Conservation (phyloP, 805 yeast species). For the Teunomyces panamensis region DNA sequence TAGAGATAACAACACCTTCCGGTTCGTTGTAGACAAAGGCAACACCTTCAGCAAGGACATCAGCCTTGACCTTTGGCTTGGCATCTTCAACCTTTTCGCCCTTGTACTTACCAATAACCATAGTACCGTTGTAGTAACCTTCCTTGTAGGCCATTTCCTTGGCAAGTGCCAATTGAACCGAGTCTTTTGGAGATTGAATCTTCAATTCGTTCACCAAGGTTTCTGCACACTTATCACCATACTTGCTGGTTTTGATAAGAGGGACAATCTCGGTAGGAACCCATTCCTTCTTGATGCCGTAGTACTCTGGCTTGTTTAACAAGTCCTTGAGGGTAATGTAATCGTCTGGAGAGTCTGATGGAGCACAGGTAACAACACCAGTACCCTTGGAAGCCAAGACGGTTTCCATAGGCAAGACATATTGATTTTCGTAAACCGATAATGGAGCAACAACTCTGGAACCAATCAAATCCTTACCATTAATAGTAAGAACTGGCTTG, state of each 20-base stretch:
- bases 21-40: conserved; percentile 96
- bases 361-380: conserved; percentile 98
- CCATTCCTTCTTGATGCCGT: conserved; percentile 84
- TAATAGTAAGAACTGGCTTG: conserved; percentile 54
- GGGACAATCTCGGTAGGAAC: conserved; percentile 70
- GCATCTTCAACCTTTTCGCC: conserved; percentile 92
- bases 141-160: conserved; percentile 95
- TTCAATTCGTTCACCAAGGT: conserved; percentile 78
- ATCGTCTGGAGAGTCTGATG: conserved; percentile 99
- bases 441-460: conserved; percentile 84
- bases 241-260: conserved; percentile 74
- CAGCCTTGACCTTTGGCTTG: conserved; percentile 81
- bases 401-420: conserved; percentile 96
- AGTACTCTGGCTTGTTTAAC: conserved; percentile 85
- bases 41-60: conserved; percentile 68
- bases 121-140: conserved; percentile 87
- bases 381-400: conserved; percentile 95
- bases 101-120: conserved; percentile 75
- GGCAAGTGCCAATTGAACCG: conserved; percentile 82
- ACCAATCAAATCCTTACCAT: conserved; percentile 78
- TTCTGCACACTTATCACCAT: conserved; percentile 88
- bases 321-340: conserved; percentile 82
- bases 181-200: conserved; percentile 92
- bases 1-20: conserved; percentile 81
- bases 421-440: conserved; percentile 62